Base-by-base conservation (phyloP, 208 protist species). In the Leishmania turanica region DNA sequence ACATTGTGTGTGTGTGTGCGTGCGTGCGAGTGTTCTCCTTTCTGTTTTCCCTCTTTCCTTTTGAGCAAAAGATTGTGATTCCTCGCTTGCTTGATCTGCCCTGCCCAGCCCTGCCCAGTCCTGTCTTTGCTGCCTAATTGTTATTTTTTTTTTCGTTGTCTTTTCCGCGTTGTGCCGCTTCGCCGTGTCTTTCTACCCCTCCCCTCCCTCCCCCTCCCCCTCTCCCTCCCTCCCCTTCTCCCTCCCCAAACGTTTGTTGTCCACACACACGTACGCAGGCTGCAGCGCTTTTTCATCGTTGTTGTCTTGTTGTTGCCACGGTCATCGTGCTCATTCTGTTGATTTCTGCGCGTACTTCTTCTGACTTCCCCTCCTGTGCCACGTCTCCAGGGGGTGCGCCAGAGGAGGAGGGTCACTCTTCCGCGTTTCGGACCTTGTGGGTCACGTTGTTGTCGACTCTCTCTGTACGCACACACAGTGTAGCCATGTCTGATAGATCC, bases 161-260 rank as follows among this genome's bases (percentile, higher is more conserved):
- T 11, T 49, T 49, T 49, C 45, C 45, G 45, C 9, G 45, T 49
- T 49, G 8, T 49, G 45, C 45, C 9, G 45, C 8, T 40, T 8
- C 27, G 7, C 15, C 15, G 51, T 5, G 2, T 21, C 51, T 21
- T 45, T 45, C 5, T 45, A 40, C 37, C 0, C 42, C 42, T 0
- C 42, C 42, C 42, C 47, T 51, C 47, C 15, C 49, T 13, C 0
- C 34, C 34, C 34, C n/a, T n/a, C n/a, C 42, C 42, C 4, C 42
- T 37, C 42, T 45, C 42, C 42, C 47, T 51, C 47, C 15, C 49
- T 13, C 0, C 34, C 34, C 34, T 1, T 37, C 60, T 81, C 62
- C 81, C 64, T 40, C 21, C 45, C 45, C 45, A 49, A 49, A 0
- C 8, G 9, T 49, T 74, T 77, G 34, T 81, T 83, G n/a, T 75